Conservation (phyloP, 1,139 yeast genomes). For the Kurtzmaniella quercitrusa region DNA sequence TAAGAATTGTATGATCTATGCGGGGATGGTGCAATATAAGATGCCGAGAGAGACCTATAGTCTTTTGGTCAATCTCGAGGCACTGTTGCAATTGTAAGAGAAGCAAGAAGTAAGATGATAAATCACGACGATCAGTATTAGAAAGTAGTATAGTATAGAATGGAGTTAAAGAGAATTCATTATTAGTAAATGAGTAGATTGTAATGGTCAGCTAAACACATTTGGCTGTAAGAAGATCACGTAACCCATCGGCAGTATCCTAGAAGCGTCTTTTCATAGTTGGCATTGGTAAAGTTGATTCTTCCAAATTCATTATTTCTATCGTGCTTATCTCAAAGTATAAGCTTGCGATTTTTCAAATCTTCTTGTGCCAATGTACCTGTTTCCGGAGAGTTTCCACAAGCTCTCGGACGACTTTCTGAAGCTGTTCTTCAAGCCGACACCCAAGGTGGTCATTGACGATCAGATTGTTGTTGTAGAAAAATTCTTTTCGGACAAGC, state of each 20-base stretch:
- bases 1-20: constrained; percentile 86
- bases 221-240: no score
- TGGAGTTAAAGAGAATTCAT: no score
- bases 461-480: constrained; percentile 47
- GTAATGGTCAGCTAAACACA: no score
- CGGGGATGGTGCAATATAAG: constrained; percentile 92
- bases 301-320: background rate
- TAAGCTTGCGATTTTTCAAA: background rate
- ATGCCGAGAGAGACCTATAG: constrained; percentile 92
- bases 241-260: no score
- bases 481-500: constrained; percentile 37
- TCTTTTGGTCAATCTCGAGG: constrained; percentile 67
- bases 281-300: no score
- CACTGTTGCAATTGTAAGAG: constrained; percentile 25
- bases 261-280: no score
- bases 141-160: background rate
- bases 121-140: background rate
- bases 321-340: background rate
- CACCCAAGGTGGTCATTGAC: constrained; percentile 24
- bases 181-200: no score
- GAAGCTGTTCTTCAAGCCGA: constrained; percentile 30
- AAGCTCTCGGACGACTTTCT: constrained; percentile 16
- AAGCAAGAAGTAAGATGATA: background rate
- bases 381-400: constrained; percentile 28
- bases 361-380: constrained; percentile 8